Percentiles rank a stretch among this genome's conserved stretches.
Conservation (phyloP, 108 stramenopile genomes). For the Skeletonema potamos region DNA sequence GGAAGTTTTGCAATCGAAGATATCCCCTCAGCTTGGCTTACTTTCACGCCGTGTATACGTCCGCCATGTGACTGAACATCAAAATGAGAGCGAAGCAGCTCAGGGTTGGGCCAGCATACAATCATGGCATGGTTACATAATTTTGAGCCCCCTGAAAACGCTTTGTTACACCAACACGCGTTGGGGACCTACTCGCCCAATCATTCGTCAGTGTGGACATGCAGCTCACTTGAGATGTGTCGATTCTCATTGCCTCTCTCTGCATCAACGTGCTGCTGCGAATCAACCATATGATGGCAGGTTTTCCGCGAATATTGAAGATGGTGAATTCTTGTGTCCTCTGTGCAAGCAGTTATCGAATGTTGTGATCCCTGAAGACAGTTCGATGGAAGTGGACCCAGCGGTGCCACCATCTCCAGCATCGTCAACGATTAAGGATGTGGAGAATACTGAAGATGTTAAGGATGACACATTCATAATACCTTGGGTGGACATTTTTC, state of each 20-base stretch:
- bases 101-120: conserved; percentile 89
- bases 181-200: conserved; percentile 87
- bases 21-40: conserved; percentile 73
- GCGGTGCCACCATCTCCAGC: conserved; percentile 1
- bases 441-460: conserved; percentile 35
- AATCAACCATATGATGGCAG: conserved; percentile 91
- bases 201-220: conserved; percentile 92
- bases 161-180: conserved; percentile 78
- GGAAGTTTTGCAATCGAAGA: conserved; percentile 58
- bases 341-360: conserved; percentile 97
- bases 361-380: conserved; percentile 87
- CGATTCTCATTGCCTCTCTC: conserved; percentile 86
- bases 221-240: conserved; percentile 95
- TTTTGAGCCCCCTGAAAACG: conserved; percentile 73
- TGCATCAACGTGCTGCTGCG: conserved; percentile 78
- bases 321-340: conserved; percentile 95
- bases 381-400: conserved; percentile 24
- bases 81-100: conserved; percentile 10
- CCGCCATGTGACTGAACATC: conserved; percentile 47
- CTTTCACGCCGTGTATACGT: conserved; percentile 82
- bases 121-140: conserved; percentile 85
- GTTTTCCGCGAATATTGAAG: conserved; percentile 88
- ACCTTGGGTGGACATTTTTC: conserved; percentile 16
- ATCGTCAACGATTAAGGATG: conserved; percentile 17
- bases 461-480: conserved; percentile 20